Conservation (phyloP, 2,329 filamentous ascomycete species). For the Biscogniauxia mediterranea region DNA sequence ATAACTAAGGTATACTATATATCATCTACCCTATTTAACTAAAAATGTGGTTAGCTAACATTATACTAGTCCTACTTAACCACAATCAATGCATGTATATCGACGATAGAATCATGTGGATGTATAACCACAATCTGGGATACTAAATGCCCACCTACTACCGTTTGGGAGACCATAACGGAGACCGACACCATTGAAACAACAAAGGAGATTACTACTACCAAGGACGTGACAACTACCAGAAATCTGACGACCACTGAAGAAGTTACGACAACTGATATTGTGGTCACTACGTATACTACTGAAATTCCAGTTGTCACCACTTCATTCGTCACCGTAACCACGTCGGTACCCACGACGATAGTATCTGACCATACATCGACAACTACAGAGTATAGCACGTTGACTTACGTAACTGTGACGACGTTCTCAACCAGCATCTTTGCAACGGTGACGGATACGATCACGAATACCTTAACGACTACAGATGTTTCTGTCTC, state of each 20-base stretch:
- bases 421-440: conserved; percentile 20
- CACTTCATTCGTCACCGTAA: conserved; percentile 19
- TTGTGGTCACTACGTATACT: conserved; percentile 22
- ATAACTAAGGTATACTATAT: conserved; percentile 9
- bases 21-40: no score
- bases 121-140: background rate
- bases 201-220: conserved; percentile 4
- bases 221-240: conserved; percentile 6
- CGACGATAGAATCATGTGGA: background rate
- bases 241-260: conserved; percentile 7
- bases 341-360: conserved; percentile 24
- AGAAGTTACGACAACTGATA: conserved; percentile 13
- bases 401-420: conserved; percentile 23
- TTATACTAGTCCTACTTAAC: background rate
- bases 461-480: conserved; percentile 15
- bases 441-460: conserved; percentile 14
- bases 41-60: background rate
- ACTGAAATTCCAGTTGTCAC: conserved; percentile 22
- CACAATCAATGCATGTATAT: background rate
- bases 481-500: conserved; percentile 16
- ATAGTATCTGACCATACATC: conserved; percentile 19
- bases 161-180: conserved; percentile 5
- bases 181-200: background rate
- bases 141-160: background rate
- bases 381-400: conserved; percentile 22